Percentiles rank a stretch among this genome's conserved stretches.
These are phyloP conservation scores for Globisporangium emineosum DNA, from an alignment of 352 stramenopile genomes.

Conservation along the genomic window DNA sequence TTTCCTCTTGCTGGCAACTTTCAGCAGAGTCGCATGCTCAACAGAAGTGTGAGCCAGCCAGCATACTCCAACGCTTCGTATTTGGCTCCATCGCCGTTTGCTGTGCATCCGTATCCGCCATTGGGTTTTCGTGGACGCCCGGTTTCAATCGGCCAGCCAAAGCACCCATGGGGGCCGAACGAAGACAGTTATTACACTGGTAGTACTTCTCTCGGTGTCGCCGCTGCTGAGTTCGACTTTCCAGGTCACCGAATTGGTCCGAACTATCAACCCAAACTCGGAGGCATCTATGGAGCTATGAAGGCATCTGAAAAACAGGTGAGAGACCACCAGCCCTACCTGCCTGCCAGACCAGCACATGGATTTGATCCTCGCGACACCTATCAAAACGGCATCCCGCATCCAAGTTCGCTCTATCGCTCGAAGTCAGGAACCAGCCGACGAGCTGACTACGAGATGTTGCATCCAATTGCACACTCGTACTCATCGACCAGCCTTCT, in stretches of 20 bases:
- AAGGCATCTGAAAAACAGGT: conserved; percentile 12
- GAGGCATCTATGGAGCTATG: conserved; percentile 10
- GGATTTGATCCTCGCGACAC: conserved; percentile 23
- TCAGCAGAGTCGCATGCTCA: conserved; percentile 1
- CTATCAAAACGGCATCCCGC: conserved; percentile 24
- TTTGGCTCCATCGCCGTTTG: conserved; percentile 5
- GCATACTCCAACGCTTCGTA: neutral
- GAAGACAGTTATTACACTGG: conserved; percentile 9
- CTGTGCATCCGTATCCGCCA: neutral
- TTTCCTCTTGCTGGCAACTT: neutral
- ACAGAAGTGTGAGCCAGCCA: conserved; percentile 11
- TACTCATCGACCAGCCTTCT: conserved; percentile 73
- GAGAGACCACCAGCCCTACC: conserved; percentile 9
- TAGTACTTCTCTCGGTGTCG: neutral
- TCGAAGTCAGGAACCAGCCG: conserved; percentile 26
- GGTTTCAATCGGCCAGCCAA: conserved; percentile 1
- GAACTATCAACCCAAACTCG: conserved; percentile 2
- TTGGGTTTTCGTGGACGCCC: neutral
- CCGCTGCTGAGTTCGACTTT: neutral
- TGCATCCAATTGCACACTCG: conserved; percentile 58
- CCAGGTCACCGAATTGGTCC: conserved; percentile 2
- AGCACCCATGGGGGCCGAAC: conserved; percentile 8
- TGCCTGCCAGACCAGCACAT: neutral
- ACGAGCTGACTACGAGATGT: conserved; percentile 32
- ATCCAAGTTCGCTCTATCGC: conserved; percentile 28